A percentile compares a stretch with the other conserved stretches of the same genome.
Conservation (phyloP, 1,284 basidiomycete genomes). For the Cerrena zonata region DNA sequence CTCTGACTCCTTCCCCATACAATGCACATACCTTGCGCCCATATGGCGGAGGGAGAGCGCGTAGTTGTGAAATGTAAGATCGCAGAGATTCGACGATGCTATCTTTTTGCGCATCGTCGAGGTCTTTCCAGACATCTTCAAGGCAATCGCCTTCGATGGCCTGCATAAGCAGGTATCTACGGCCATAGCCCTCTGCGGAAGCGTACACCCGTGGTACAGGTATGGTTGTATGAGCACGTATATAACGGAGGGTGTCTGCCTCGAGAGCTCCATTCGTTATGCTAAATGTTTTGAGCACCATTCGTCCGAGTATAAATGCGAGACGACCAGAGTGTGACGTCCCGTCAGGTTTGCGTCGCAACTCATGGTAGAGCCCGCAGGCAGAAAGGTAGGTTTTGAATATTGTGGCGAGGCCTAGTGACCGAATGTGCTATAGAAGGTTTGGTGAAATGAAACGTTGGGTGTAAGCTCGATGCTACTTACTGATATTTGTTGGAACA, state of each 20-base stretch:
- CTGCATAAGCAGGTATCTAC: neutral
- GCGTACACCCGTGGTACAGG: neutral
- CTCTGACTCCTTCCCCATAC: neutral
- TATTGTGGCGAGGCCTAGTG: no score
- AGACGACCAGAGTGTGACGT: no score
- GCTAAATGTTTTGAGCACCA: no score
- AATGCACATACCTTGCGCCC: neutral
- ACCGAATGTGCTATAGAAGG: no score
- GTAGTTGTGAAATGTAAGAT: neutral
- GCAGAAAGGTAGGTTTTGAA: no score
- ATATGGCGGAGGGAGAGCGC: neutral
- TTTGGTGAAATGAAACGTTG: no score
- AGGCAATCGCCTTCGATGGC: neutral
- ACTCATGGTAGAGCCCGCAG: neutral
- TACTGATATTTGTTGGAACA: no score
- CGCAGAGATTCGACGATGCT: neutral
- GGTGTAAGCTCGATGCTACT: no score
- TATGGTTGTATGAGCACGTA: neutral
- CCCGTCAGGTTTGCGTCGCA: no score
- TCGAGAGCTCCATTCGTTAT: neutral
- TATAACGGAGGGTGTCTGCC: neutral
- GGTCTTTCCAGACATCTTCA: neutral
- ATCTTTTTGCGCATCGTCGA: neutral
- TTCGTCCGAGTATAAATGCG: no score
- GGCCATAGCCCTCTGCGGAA: neutral